phyloP scores from a whole-genome alignment of 441 rosid species.

The Manihot esculenta region DNA sequence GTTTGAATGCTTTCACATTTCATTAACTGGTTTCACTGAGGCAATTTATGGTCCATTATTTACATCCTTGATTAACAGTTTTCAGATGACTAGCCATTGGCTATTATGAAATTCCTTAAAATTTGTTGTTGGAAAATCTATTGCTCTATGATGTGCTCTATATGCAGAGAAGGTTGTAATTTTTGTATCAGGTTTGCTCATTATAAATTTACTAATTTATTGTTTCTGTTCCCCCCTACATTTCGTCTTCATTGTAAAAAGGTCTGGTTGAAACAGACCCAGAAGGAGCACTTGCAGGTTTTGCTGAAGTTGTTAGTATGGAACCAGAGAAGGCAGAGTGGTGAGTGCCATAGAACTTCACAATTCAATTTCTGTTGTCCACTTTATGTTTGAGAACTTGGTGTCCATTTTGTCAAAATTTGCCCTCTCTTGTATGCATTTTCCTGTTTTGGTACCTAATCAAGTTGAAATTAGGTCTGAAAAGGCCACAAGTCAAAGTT shows the following conservation, averaged over 20 bases:
- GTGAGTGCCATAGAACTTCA: conserved; percentile 36
- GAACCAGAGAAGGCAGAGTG: conserved; percentile 99
- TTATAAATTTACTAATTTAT: conserved; percentile 1
- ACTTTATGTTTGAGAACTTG: not conserved
- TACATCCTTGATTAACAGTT: not conserved
- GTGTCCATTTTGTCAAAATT: not conserved
- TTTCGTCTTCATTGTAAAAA: conserved; percentile 25
- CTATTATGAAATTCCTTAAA: not conserved
- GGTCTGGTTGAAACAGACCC: conserved; percentile 94
- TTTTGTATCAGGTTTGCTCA: not conserved
- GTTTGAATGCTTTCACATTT: not conserved
- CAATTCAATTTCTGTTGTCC: not conserved
- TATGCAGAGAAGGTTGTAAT: not conserved
- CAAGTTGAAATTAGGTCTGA: not conserved
- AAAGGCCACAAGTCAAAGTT: not conserved
- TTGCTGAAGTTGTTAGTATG: conserved; percentile 90
- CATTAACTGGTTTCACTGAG: not conserved
- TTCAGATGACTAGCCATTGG: not conserved
- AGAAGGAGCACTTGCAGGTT: conserved; percentile 91
- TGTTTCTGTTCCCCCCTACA: not conserved
- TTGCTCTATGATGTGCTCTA: not conserved
- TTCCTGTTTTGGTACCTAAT: not conserved
- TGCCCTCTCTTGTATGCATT: not conserved
- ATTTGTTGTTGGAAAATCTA: not conserved
- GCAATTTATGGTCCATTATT: not conserved